Base-by-base conservation (phyloP, 1,139 yeast species). In the Taphrina sp. region DNA sequence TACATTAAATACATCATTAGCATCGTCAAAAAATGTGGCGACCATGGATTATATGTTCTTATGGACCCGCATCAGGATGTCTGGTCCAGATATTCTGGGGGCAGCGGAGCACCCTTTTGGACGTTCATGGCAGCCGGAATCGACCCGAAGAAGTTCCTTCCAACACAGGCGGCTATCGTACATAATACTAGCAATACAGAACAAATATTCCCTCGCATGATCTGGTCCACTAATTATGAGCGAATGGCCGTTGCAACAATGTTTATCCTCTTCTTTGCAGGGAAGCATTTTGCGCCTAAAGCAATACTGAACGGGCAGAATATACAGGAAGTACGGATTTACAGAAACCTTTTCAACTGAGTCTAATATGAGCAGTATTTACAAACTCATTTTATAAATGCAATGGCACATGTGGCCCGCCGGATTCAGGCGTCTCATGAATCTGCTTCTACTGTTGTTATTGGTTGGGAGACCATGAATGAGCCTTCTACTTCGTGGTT, bases 91-190 rank as follows among this genome's bases (percentile, higher is more conserved):
- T 86, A 75, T 66, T 75, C 82, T 16, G 96, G 97, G n/a, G 97
- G 97, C 1, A 83, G 90, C 58, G 97, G 97, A 17, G 95, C 96
- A 3, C 96, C 97, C 0, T 64, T 87, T 69, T 90, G 97, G 97
- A 89, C 96, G 0, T 70, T 88, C n/a, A 83, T 85, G 65, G 94
- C 95, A n/a, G 95, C 94, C 2, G 96, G 96, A 0, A 72, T 90
- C 53, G 81, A 90, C 55, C 96, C 96, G 0, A 72, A 69, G 22
- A 70, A 78, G n/a, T 86, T 90, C 64, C 69, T 76, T 0, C 73
- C 61, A 1, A 84, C 92, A 1, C 84, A 83, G 60, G 94, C 95
- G 0, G 89, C 95, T 0, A 70, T 86, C 12, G 65, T 87, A 14
- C 94, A 86, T 63, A 81, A 82, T 62, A 57, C 63, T 19, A 76